These are phyloP conservation scores for Geopyxis carbonaria DNA, from an alignment of 495 filamentous ascomycete genomes.

Conservation along the genomic window DNA sequence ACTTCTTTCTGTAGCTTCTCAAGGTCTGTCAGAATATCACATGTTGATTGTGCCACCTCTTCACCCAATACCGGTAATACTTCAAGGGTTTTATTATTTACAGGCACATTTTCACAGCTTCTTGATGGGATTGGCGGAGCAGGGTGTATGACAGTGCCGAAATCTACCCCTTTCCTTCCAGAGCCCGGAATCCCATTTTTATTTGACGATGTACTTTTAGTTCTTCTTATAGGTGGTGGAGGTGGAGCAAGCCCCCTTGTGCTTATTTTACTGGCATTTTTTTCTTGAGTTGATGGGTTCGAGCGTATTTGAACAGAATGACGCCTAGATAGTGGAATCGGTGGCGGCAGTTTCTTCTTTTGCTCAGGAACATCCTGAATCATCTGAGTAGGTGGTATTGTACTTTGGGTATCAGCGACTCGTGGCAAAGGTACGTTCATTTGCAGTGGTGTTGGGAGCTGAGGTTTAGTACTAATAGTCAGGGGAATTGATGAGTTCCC, in stretches of 20 bases:
- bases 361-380: too few relatives aligned
- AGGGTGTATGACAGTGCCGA: too few relatives aligned
- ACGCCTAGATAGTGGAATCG: conserved; percentile 3
- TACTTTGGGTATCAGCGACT: too few relatives aligned
- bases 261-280: conserved; percentile 5
- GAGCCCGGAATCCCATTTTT: too few relatives aligned
- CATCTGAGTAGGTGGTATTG: too few relatives aligned
- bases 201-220: conserved; percentile 12
- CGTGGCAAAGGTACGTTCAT: too few relatives aligned
- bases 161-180: too few relatives aligned
- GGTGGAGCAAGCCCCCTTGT: too few relatives aligned
- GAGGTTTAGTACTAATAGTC: too few relatives aligned
- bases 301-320: conserved; percentile 9
- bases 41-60: neutral
- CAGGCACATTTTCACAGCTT: neutral
- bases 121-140: conserved; percentile 14
- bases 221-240: conserved; percentile 14
- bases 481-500: conserved; percentile 6
- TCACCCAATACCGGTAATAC: conserved; percentile 1
- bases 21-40: conserved; percentile 21
- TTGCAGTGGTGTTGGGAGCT: too few relatives aligned
- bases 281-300: conserved; percentile 12
- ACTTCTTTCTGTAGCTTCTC: conserved; percentile 22
- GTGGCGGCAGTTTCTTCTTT: conserved; percentile 1
- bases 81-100: neutral